Percentiles rank a stretch among this genome's conserved stretches.
phyloP scores from a whole-genome alignment of 306 rosid species.

The Boehmeria nivea region DNA sequence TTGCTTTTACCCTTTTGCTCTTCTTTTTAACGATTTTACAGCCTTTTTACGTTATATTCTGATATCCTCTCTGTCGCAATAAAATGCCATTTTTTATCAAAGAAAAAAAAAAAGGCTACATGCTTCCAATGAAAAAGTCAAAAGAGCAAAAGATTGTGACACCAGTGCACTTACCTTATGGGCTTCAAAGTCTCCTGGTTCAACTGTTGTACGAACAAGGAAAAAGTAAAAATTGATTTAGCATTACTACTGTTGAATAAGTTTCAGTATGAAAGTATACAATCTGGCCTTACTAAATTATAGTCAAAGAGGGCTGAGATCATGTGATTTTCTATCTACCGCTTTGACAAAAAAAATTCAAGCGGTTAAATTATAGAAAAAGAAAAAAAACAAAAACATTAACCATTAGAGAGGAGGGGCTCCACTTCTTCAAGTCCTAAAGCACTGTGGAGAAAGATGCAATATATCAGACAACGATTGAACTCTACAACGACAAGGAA shows the following conservation, averaged over 20 bases:
- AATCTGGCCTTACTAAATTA: too few species aligned
- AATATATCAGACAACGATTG: conserved; percentile 7
- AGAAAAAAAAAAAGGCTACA: too few species aligned
- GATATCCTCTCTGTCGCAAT: too few species aligned
- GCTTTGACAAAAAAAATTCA: background rate
- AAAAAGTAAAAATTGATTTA: conserved; percentile 10
- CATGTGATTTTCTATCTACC: too few species aligned
- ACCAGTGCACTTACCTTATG: conserved; percentile 60
- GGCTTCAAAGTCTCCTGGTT: conserved; percentile 57
- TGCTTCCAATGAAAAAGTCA: too few species aligned
- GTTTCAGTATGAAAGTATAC: too few species aligned
- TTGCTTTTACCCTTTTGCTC: too few species aligned
- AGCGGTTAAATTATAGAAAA: too few species aligned
- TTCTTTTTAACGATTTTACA: too few species aligned
- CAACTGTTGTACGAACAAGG: conserved; percentile 47
- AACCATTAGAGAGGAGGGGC: conserved; percentile 71
- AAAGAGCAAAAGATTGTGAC: conserved; percentile 4
- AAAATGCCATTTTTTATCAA: too few species aligned
- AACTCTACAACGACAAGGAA: background rate
- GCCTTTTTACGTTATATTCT: too few species aligned
- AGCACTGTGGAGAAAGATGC: conserved; percentile 51
- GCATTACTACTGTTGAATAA: conserved; percentile 12
- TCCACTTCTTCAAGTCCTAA: conserved; percentile 44
- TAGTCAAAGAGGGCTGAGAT: too few species aligned
- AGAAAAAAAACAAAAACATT: conserved; percentile 27